Base-by-base conservation (phyloP, 2,329 filamentous ascomycete genomes). In the Xylariaceae sp. region DNA sequence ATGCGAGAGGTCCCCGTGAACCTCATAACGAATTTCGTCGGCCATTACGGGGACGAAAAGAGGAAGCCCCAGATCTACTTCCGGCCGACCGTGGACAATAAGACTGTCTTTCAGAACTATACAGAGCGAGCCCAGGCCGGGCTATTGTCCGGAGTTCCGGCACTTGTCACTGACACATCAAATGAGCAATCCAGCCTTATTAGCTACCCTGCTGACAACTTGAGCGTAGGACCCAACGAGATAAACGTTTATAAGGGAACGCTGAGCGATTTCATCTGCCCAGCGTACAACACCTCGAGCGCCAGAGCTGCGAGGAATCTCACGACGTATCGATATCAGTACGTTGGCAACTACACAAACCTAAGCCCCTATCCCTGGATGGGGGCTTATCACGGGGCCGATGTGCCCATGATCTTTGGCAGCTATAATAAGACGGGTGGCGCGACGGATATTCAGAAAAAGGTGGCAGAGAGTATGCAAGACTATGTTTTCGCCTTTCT, bases 271-370 rank as follows among this genome's bases (percentile, higher is more conserved):
- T 54, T 53, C 19, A 48, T 53, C 26, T 54, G 49, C 16, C 51
- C 51, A n/a, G 50, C 50, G 3, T 53, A 37, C 28, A 53, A 55
- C 32, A 46, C 43, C 3, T 48, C 42, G 8, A 54, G 46, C 12
- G 45, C 47, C 12, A 41, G 54, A 11, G 38, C 45, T 4, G 38
- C 44, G 4, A 55, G 54, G 18, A 48, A 51, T n/a, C 42, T 59
- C n/a, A 60, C 48, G 28, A 68, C 65, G 0, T 68, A 67, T 43
- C 60, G 65, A 16, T 69, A 68, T 45, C 59, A 66, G 38, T 68
- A 68, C 35, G 56, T 59, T 6, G 66, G 66, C 4, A 68, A 67
- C 42, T 69, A 64, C 41, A 57, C 55, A 15, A 65, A 64, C 39
- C 44, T 69, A 12, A 64, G 62, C 6, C 64, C 65, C 19, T 56